These are phyloP conservation scores for Hemisphaericaspora nanyangensis DNA, from an alignment of 805 yeast genomes.

Conservation along the genomic window DNA sequence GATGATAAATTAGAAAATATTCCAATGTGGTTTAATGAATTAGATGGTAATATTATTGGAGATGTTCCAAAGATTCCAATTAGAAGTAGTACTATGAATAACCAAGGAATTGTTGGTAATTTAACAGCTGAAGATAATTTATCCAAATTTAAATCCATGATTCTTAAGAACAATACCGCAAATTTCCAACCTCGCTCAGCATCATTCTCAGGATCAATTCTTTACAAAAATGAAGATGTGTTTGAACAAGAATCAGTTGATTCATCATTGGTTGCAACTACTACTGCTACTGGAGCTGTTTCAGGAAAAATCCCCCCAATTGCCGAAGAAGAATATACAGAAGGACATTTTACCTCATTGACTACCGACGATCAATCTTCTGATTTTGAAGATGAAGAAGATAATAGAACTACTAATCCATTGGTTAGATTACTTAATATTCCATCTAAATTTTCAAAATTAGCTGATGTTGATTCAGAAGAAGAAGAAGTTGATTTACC, in stretches of 20 bases:
- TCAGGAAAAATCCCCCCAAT: conserved; percentile 24
- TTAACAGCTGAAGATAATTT: conserved; percentile 37
- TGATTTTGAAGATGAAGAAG: conserved; percentile 20
- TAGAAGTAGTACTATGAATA: conserved; percentile 4
- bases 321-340: conserved; percentile 66
- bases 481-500: conserved; percentile 82
- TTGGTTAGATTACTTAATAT: conserved; percentile 20
- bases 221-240: conserved; percentile 10
- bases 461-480: conserved; percentile 70
- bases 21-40: conserved; percentile 93
- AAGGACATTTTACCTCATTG: neutral
- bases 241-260: conserved; percentile 5
- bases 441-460: conserved; percentile 32
- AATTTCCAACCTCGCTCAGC: conserved; percentile 34
- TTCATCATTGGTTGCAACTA: neutral
- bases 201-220: conserved; percentile 35
- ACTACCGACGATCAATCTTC: conserved; percentile 22
- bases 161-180: conserved; percentile 23
- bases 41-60: conserved; percentile 62
- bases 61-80: conserved; percentile 66
- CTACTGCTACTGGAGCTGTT: neutral
- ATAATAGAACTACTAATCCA: conserved; percentile 4
- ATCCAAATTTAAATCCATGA: conserved; percentile 39
- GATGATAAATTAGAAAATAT: conserved; percentile 85
- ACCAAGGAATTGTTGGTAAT: conserved; percentile 32